A percentile compares a stretch with the other conserved stretches of the same genome.
Evolutionary conservation across 139 green algal species (phyloP).

Genomic region (Astrephomene gubernaculifera): DNA sequence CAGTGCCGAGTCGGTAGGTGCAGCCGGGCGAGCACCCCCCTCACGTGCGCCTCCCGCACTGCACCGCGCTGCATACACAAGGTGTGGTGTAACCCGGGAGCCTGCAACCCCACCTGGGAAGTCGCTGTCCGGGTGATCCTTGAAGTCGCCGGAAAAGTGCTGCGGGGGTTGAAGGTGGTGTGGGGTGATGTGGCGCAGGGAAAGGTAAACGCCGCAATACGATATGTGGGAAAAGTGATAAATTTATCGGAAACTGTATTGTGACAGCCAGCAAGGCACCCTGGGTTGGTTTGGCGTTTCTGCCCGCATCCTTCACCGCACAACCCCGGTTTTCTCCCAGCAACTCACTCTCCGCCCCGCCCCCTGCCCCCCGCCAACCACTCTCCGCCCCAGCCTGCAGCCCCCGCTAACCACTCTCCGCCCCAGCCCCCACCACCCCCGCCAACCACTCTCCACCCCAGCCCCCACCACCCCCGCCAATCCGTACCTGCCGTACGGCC

Average conservation of each 20-base stretch:
- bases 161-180: background rate
- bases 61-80: background rate
- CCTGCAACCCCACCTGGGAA: background rate
- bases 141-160: conserved; percentile 37
- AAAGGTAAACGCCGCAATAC: background rate
- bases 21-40: background rate
- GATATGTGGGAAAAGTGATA: background rate
- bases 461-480: no score
- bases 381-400: no score
- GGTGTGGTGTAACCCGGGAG: background rate
- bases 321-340: no score
- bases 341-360: no score
- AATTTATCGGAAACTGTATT: background rate
- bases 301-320: no score
- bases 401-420: background rate
- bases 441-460: background rate
- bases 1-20: background rate
- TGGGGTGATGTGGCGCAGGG: background rate
- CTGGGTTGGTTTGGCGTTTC: background rate
- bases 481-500: conserved; percentile 10
- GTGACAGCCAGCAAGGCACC: background rate
- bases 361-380: no score
- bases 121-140: conserved; percentile 32
- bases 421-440: background rate
- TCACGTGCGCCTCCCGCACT: background rate